Base-by-base conservation (phyloP, 257 asterid genomes). In the Paulownia fortunei region DNA sequence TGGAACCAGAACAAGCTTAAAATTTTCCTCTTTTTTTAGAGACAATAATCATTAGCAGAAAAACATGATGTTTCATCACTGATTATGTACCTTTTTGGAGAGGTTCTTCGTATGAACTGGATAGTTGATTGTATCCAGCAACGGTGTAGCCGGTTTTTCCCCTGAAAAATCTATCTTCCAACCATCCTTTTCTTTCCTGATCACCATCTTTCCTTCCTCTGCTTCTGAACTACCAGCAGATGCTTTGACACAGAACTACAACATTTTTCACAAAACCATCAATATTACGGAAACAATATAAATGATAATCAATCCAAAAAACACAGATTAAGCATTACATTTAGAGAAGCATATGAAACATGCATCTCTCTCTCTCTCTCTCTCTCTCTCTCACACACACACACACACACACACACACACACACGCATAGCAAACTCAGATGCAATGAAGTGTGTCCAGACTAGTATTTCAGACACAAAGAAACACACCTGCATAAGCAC, bases 101-200 rank as follows among this genome's bases (percentile, higher is more conserved):
- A 92, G 93, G 71, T 91, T 92, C 82, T 92, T 92, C 97, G 91
- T 86, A 37, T 92, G 93, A 62, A 81, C 52, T 3, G 97, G 97
- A 69, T 84, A 89, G 72, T 89, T 89, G 76, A 92, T 44, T 0
- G 97, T 89, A 65, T 92, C 97, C 2, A 92, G 88, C 65, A 92
- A 59, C 21, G 97, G 97, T 3, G 97, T 90, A 2, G 83, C 49
- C 16, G 90, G 93, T 32, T 91, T 88, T 59, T 74, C 97, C 0
- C 88, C 91, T 0, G 89, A 79, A 72, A 83, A 92, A 81, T 89
- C 93, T 13, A 89, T 80, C 85, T 81, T 83, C 91, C 91, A 82
- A 11, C 88, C 78, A 11, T 84, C 88, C 59, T 84, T 86, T n/a
- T 80, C 92, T 76, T 82, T 86, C 79, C 76, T 78, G 3, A 71